phyloP scores from a whole-genome alignment of 164 flowering plant genomes.

The Berberis thunbergii region DNA sequence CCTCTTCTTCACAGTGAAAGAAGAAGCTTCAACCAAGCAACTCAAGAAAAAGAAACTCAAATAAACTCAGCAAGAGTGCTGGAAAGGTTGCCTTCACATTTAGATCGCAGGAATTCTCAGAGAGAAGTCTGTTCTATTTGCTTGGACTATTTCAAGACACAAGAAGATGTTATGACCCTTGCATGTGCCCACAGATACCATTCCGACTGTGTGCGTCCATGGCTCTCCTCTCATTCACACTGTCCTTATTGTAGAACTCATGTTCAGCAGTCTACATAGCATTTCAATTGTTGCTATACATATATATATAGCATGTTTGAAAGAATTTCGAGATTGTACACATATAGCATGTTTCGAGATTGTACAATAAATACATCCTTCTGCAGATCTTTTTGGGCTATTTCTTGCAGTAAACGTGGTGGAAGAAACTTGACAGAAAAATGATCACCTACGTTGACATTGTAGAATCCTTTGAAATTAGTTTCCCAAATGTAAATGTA shows the following conservation, averaged over 20 bases:
- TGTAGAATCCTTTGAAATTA: too few relatives aligned
- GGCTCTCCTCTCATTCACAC: conserved; percentile 25
- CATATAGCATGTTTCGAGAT: too few relatives aligned
- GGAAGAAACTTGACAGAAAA: too few relatives aligned
- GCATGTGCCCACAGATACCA: conserved; percentile 29
- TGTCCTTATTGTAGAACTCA: conserved; percentile 27
- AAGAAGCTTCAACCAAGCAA: background rate
- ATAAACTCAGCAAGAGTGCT: background rate
- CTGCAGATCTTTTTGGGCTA: too few relatives aligned
- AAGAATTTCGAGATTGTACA: too few relatives aligned
- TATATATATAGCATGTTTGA: too few relatives aligned
- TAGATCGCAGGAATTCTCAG: conserved; percentile 10
- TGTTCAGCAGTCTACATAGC: conserved; percentile 3
- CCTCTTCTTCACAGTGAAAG: background rate
- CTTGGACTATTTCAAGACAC: conserved; percentile 17
- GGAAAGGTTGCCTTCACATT: conserved; percentile 1
- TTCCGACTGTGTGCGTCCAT: conserved; percentile 23
- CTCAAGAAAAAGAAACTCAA: background rate
- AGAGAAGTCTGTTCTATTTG: conserved; percentile 23
- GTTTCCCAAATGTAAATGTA: too few relatives aligned
- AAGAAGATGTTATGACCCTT: conserved; percentile 14
- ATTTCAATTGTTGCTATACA: background rate
- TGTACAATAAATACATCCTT: too few relatives aligned
- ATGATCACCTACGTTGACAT: too few relatives aligned
- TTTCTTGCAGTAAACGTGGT: too few relatives aligned